phyloP scores from a whole-genome alignment of 495 filamentous ascomycete species.

The Lineolata rhizophorae region DNA sequence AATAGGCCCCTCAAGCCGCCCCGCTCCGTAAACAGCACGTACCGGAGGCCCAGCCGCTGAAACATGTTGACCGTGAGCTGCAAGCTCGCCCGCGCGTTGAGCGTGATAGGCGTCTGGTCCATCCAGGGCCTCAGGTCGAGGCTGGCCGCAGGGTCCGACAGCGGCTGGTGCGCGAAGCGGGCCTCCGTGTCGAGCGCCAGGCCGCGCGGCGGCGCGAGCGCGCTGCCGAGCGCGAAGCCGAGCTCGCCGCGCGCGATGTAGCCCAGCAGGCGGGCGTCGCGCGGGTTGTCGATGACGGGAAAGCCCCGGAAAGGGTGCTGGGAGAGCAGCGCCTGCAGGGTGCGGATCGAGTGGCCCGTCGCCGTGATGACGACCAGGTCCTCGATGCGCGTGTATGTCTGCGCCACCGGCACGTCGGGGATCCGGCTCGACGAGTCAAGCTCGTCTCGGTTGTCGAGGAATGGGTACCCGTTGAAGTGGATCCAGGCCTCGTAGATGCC shows the following conservation, averaged over 20 bases:
- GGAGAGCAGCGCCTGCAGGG: conserved; percentile 42
- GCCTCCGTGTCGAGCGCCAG: conserved; percentile 52
- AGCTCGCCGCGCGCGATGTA: conserved; percentile 92
- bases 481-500: conserved; percentile 99
- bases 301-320: conserved; percentile 73
- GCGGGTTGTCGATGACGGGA: conserved; percentile 61
- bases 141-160: conserved; percentile 53
- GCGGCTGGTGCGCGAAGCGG: conserved; percentile 63
- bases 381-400: conserved; percentile 82
- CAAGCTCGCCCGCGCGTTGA: conserved; percentile 50
- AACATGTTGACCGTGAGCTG: conserved; percentile 77
- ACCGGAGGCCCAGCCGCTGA: conserved; percentile 75
- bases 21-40: conserved; percentile 67
- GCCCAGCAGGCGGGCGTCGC: conserved; percentile 56
- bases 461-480: conserved; percentile 86
- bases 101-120: conserved; percentile 90
- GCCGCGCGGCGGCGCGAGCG: conserved; percentile 26
- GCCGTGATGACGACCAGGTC: conserved; percentile 77
- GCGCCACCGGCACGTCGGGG: conserved; percentile 62
- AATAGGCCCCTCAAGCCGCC: conserved; percentile 66
- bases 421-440: conserved; percentile 36
- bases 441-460: conserved; percentile 83
- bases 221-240: conserved; percentile 47
- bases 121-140: conserved; percentile 90
- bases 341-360: conserved; percentile 64